Conservation (phyloP, 2,329 filamentous ascomycete genomes). For the Clonostachys chloroleuca region DNA sequence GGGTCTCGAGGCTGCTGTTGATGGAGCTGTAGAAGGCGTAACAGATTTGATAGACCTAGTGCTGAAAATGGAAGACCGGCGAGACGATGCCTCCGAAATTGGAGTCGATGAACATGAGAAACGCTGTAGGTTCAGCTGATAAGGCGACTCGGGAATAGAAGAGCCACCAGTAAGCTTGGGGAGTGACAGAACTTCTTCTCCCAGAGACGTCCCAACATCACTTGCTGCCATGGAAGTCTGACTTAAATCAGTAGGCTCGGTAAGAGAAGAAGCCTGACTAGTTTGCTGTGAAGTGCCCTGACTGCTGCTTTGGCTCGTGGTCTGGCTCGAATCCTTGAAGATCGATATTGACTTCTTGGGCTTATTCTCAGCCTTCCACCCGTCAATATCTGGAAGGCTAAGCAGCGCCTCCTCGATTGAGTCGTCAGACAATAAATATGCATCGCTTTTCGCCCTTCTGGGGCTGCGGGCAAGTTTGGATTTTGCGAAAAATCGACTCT, state of each 20-base stretch:
- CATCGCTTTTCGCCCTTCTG: conserved; percentile 26
- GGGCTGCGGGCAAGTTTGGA: conserved; percentile 16
- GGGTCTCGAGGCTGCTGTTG: conserved; percentile 22
- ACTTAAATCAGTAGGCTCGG: conserved; percentile 2
- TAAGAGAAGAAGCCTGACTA: conserved; percentile 18
- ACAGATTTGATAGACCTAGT: conserved; percentile 31
- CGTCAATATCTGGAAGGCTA: conserved; percentile 45
- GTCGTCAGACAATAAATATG: conserved; percentile 49
- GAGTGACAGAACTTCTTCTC: too few species aligned
- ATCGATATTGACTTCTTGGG: conserved; percentile 31
- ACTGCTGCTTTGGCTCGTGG: conserved; percentile 3
- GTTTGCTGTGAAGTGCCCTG: conserved; percentile 1
- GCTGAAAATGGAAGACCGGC: conserved; percentile 28
- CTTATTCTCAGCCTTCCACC: conserved; percentile 32
- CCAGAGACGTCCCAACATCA: too few species aligned
- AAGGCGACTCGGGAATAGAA: neutral
- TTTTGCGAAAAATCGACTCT: conserved; percentile 50
- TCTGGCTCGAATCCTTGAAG: conserved; percentile 35
- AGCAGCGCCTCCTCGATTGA: conserved; percentile 50
- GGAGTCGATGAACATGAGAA: conserved; percentile 24
- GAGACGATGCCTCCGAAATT: conserved; percentile 22
- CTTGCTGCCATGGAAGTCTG: neutral
- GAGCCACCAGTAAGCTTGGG: neutral
- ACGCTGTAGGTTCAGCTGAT: conserved; percentile 14
- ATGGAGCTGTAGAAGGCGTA: conserved; percentile 31